Conservation (phyloP, 2,329 filamentous ascomycete species). For the Aureobasidium sp. region DNA sequence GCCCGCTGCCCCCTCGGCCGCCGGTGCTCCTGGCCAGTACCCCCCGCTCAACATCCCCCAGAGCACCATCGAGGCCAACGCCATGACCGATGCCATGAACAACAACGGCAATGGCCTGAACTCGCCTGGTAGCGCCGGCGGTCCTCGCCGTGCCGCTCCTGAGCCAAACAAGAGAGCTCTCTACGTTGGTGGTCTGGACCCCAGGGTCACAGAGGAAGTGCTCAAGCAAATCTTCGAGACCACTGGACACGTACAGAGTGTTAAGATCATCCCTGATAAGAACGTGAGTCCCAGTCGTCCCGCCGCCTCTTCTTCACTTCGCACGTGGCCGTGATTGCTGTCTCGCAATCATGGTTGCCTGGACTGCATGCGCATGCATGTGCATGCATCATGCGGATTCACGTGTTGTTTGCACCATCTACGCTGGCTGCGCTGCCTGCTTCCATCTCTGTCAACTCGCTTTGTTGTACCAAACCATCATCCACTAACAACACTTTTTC, state of each 20-base stretch:
- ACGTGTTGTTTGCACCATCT: conserved; percentile 7
- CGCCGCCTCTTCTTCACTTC: conserved; percentile 16
- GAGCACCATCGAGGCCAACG: conserved; percentile 89
- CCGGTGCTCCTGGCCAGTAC: conserved; percentile 70
- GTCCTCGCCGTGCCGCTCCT: conserved; percentile 83
- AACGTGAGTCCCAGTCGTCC: conserved; percentile 61
- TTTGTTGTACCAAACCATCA: not conserved
- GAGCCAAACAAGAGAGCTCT: conserved; percentile 98
- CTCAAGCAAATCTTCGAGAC: conserved; percentile 98
- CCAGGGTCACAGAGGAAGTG: conserved; percentile 91
- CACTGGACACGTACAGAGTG: conserved; percentile 93
- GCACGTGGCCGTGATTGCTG: not conserved
- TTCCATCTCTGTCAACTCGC: not conserved
- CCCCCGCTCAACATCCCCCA: conserved; percentile 80
- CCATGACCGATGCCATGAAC: conserved; percentile 80
- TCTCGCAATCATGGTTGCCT: conserved; percentile 19
- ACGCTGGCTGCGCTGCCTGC: not conserved
- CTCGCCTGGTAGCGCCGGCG: conserved; percentile 76
- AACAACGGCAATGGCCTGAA: conserved; percentile 59
- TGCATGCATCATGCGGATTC: conserved; percentile 12
- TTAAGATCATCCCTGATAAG: conserved; percentile 99
- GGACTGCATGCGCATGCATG: conserved; percentile 10
- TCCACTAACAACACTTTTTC: conserved; percentile 5
- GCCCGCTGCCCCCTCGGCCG: conserved; percentile 60
- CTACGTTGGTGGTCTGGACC: conserved; percentile 92